Percentiles rank a stretch among this genome's conserved stretches.
phyloP scores from a whole-genome alignment of 495 filamentous ascomycete species.

The Aspergillus coremiiformis region DNA sequence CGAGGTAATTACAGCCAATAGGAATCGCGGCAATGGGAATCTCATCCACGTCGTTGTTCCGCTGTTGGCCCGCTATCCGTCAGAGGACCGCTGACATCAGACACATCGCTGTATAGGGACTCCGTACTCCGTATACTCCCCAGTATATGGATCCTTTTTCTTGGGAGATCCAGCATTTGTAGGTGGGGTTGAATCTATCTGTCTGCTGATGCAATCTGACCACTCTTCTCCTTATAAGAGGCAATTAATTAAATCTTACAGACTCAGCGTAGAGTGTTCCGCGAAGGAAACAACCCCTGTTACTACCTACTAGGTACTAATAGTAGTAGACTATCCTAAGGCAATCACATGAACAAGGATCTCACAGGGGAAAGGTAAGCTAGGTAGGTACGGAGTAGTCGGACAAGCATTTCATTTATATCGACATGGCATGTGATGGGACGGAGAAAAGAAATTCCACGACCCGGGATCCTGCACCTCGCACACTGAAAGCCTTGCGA shows the following conservation, averaged over 20 bases:
- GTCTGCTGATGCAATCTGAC: no score
- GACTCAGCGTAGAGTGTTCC: no score
- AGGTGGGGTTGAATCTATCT: not conserved
- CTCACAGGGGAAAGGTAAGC: not conserved
- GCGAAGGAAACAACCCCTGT: no score
- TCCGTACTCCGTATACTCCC: no score
- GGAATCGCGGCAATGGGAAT: constrained; percentile 23
- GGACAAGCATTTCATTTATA: not conserved
- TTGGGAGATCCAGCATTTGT: not conserved
- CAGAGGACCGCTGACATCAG: not conserved
- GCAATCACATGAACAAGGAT: not conserved
- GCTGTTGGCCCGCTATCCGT: constrained; percentile 6
- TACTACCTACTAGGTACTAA: no score
- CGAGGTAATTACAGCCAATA: constrained; percentile 24
- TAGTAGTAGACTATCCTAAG: no score
- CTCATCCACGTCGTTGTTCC: constrained; percentile 4
- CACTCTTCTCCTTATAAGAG: no score
- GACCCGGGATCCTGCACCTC: not conserved
- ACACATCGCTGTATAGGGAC: no score
- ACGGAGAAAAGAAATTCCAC: not conserved
- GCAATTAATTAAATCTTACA: no score
- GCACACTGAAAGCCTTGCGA: no score
- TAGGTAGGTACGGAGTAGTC: not conserved
- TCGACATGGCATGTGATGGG: not conserved
- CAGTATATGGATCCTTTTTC: not conserved